These are phyloP conservation scores for Adiantum capillusveneris DNA, from an alignment of 75 land plant species.

Conservation along the genomic window DNA sequence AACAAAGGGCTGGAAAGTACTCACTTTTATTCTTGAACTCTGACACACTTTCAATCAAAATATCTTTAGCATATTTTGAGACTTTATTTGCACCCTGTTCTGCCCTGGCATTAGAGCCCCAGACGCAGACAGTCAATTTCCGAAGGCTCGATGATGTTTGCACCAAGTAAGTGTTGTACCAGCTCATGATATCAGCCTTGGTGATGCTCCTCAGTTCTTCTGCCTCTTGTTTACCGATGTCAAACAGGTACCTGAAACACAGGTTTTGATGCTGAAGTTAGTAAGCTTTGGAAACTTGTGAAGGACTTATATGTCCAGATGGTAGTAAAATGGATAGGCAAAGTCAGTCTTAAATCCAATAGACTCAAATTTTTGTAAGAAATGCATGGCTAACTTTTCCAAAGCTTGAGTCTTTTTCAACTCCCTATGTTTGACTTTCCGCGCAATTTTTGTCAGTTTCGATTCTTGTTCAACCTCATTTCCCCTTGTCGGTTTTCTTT, in stretches of 20 bases:
- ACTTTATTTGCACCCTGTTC: conserved; percentile 16
- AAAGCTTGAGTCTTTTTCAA: too few species aligned
- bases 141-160: conserved; percentile 44
- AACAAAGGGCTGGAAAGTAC: conserved; percentile 57
- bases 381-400: too few species aligned
- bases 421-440: too few species aligned
- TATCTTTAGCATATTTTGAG: conserved; percentile 1
- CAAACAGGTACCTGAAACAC: conserved; percentile 81
- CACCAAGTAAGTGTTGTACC: conserved; percentile 53
- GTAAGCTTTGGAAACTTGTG: too few species aligned
- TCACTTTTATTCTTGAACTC: conserved; percentile 33
- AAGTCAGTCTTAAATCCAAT: too few species aligned
- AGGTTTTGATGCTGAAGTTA: not conserved
- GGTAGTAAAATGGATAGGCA: not conserved
- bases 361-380: too few species aligned
- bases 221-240: conserved; percentile 58
- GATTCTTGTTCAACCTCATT: too few species aligned
- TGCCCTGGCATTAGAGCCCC: conserved; percentile 72
- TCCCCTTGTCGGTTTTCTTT: too few species aligned
- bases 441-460: too few species aligned
- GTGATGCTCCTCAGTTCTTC: conserved; percentile 48
- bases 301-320: too few species aligned
- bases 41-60: conserved; percentile 36
- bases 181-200: conserved; percentile 58
- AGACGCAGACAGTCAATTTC: conserved; percentile 57